phyloP scores from a whole-genome alignment of 2,329 filamentous ascomycete genomes.

The Hirsutella minnesotensis region DNA sequence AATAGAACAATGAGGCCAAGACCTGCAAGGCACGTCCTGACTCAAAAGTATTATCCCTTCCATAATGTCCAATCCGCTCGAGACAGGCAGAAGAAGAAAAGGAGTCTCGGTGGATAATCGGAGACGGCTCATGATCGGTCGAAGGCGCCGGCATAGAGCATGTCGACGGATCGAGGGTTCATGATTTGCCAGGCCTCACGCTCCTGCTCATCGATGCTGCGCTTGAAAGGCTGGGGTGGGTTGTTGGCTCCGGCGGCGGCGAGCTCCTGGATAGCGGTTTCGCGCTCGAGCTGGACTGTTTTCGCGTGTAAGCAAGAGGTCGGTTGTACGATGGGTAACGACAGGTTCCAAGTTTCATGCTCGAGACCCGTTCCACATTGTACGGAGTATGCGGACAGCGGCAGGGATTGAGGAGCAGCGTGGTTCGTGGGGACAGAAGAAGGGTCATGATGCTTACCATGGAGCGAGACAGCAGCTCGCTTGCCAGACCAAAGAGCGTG shows the following conservation, averaged over 20 bases:
- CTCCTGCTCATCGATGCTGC: conserved; percentile 20
- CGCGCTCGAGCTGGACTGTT: conserved; percentile 28
- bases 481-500: conserved; percentile 50
- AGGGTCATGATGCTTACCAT: conserved; percentile 27
- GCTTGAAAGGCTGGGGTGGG: conserved; percentile 10
- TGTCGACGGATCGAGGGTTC: conserved; percentile 29
- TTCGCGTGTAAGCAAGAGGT: neutral
- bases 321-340: neutral
- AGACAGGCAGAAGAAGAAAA: neutral
- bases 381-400: neutral
- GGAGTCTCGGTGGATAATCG: neutral
- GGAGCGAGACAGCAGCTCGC: conserved; percentile 41
- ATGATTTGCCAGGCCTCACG: conserved; percentile 32
- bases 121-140: conserved; percentile 9
- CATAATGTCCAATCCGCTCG: neutral
- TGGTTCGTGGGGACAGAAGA: neutral
- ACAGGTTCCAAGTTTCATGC: neutral
- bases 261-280: conserved; percentile 23
- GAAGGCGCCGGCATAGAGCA: conserved; percentile 34
- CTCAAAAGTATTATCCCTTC: neutral
- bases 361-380: neutral
- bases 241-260: conserved; percentile 12
- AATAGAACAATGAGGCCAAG: too few species aligned
- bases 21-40: too few species aligned
- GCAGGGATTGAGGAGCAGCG: neutral